phyloP scores from a whole-genome alignment of 1,284 basidiomycete species.

The Pyrrhoderma lamaoense region DNA sequence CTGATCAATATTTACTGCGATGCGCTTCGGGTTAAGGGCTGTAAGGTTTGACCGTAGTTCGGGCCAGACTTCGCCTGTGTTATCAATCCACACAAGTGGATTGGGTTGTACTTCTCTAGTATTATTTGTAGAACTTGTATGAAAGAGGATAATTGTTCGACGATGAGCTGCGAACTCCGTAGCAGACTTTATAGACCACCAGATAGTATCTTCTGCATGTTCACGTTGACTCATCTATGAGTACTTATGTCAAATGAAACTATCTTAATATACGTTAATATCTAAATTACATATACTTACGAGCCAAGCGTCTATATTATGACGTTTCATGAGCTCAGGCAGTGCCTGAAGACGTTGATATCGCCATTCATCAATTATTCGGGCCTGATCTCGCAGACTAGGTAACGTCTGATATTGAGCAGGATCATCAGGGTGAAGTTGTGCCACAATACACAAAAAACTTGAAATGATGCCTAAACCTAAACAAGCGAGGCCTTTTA shows the following conservation, averaged over 20 bases:
- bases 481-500: too few relatives aligned
- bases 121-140: constrained; percentile 31
- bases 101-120: constrained; percentile 28
- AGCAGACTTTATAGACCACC: constrained; percentile 45
- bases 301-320: constrained; percentile 39
- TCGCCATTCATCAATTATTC: constrained; percentile 39
- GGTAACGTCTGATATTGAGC: constrained; percentile 36
- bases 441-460: constrained; percentile 14
- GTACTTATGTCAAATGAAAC: neutral
- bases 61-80: constrained; percentile 43
- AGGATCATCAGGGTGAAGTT: constrained; percentile 30
- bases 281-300: constrained; percentile 30
- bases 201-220: constrained; percentile 47
- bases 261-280: neutral
- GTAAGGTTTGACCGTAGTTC: constrained; percentile 32
- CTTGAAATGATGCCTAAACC: too few relatives aligned
- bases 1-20: constrained; percentile 41
- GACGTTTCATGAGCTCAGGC: constrained; percentile 36
- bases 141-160: constrained; percentile 44
- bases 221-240: constrained; percentile 43
- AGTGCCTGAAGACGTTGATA: constrained; percentile 35
- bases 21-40: constrained; percentile 33
- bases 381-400: constrained; percentile 37
- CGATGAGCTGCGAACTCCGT: constrained; percentile 43
- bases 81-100: constrained; percentile 43